These are phyloP conservation scores for Physcomitrellopsis africana DNA, from an alignment of 225 moss, liverwort and hornwort genomes.

Conservation along the genomic window DNA sequence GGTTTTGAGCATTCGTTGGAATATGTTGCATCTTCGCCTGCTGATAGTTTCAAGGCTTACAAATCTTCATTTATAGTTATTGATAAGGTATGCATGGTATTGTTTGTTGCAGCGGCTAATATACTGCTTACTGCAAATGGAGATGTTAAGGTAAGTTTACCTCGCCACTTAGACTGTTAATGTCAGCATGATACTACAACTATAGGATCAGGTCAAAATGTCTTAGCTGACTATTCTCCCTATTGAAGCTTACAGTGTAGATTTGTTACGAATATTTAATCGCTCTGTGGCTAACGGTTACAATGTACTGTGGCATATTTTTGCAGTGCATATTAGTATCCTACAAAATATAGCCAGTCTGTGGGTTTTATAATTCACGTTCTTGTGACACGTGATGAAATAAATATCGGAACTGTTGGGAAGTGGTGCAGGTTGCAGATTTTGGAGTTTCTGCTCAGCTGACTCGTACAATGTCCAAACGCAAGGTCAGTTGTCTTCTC, in stretches of 20 bases:
- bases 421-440: constrained; percentile 75
- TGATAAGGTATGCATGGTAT: constrained; percentile 16
- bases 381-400: constrained; percentile 14
- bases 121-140: constrained; percentile 80
- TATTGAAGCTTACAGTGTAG: no score
- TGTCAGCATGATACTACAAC: background rate
- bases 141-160: constrained; percentile 74
- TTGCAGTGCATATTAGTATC: background rate
- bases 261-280: background rate
- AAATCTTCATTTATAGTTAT: background rate
- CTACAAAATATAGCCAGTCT: constrained; percentile 11
- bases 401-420: constrained; percentile 33
- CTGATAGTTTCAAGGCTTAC: background rate
- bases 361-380: background rate
- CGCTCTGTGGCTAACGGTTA: background rate
- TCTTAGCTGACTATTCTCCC: no score
- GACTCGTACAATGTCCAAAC: constrained; percentile 81
- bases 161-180: background rate
- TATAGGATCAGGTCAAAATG: background rate
- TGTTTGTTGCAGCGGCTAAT: constrained; percentile 67
- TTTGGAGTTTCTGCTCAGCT: constrained; percentile 92
- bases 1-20: background rate
- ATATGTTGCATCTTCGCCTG: background rate
- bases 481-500: constrained; percentile 55
- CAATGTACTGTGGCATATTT: background rate